Evolutionary conservation across 176 grass and related monocot genomes (phyloP).

Genomic region (Oryza officinalis): DNA sequence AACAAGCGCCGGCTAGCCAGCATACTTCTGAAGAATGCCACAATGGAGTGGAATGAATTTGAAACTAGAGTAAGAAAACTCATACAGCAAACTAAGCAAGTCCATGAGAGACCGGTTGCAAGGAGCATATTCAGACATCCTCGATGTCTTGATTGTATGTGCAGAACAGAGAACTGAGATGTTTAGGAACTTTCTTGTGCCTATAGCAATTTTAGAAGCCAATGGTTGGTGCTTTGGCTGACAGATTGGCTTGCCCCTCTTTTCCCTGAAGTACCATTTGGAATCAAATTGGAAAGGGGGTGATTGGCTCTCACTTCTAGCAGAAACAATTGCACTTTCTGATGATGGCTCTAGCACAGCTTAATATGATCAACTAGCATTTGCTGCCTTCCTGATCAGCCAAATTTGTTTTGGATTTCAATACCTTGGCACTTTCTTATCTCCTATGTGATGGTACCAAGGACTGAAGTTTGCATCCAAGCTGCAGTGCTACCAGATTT

Average conservation of each 20-base stretch:
- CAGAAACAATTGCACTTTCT: slow-evolving; percentile 9
- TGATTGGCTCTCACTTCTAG: slow-evolving; percentile 5
- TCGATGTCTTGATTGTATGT: slow-evolving; percentile 88
- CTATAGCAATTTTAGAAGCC: slow-evolving; percentile 27
- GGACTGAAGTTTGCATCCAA: slow-evolving; percentile 11
- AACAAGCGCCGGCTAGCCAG: slow-evolving; percentile 83
- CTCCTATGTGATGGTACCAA: not conserved
- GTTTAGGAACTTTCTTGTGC: slow-evolving; percentile 38
- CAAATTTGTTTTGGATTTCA: slow-evolving; percentile 1
- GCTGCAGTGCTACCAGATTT: not conserved
- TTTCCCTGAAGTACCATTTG: not conserved
- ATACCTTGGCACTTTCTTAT: not conserved
- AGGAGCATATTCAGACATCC: slow-evolving; percentile 95
- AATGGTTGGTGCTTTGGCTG: slow-evolving; percentile 25
- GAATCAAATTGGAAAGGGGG: slow-evolving; percentile 17
- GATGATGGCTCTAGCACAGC: not conserved
- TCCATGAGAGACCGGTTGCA: slow-evolving; percentile 81
- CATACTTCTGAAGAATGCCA: slow-evolving; percentile 84
- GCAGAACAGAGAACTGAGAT: slow-evolving; percentile 59
- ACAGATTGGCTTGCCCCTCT: slow-evolving; percentile 8
- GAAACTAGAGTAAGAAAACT: slow-evolving; percentile 84
- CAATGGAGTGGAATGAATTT: slow-evolving; percentile 96
- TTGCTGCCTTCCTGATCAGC: not conserved
- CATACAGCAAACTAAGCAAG: slow-evolving; percentile 91
- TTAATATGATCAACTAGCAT: not conserved